Conservation (phyloP, 2,329 filamentous ascomycete genomes). For the Aspergillus tamarii region DNA sequence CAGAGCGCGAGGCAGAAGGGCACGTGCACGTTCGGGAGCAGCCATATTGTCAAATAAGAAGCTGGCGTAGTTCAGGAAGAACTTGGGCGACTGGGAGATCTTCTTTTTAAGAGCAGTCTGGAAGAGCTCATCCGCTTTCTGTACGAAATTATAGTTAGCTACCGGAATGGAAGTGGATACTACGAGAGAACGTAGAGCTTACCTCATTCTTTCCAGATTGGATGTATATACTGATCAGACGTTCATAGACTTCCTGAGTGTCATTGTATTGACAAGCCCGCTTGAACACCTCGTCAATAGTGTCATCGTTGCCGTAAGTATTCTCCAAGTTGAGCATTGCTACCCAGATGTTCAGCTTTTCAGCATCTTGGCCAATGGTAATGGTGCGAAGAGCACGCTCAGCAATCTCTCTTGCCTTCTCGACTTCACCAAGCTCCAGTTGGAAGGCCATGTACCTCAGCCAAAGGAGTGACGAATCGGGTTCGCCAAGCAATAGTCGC, state of each 20-base stretch:
- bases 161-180: not conserved
- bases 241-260: slow-evolving; percentile 83
- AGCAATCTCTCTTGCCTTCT: slow-evolving; percentile 84
- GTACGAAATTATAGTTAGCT: slow-evolving; percentile 33
- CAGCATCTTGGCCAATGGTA: slow-evolving; percentile 84
- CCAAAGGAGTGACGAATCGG: slow-evolving; percentile 92
- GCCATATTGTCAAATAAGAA: slow-evolving; percentile 79
- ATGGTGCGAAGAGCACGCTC: slow-evolving; percentile 91
- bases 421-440: slow-evolving; percentile 84
- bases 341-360: slow-evolving; percentile 95
- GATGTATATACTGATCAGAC: slow-evolving; percentile 91
- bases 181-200: slow-evolving; percentile 44
- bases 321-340: slow-evolving; percentile 94
- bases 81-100: slow-evolving; percentile 74
- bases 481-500: slow-evolving; percentile 85
- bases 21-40: slow-evolving; percentile 73
- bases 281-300: slow-evolving; percentile 83
- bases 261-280: slow-evolving; percentile 94
- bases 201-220: slow-evolving; percentile 83
- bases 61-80: slow-evolving; percentile 94
- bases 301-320: slow-evolving; percentile 81
- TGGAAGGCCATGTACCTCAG: slow-evolving; percentile 99
- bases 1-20: slow-evolving; percentile 78
- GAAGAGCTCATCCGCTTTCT: slow-evolving; percentile 90
- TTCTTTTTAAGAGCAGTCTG: slow-evolving; percentile 88